Evolutionary conservation across 1,284 basidiomycete genomes (phyloP).

Genomic region (Phylloboletellus chloephorus): DNA sequence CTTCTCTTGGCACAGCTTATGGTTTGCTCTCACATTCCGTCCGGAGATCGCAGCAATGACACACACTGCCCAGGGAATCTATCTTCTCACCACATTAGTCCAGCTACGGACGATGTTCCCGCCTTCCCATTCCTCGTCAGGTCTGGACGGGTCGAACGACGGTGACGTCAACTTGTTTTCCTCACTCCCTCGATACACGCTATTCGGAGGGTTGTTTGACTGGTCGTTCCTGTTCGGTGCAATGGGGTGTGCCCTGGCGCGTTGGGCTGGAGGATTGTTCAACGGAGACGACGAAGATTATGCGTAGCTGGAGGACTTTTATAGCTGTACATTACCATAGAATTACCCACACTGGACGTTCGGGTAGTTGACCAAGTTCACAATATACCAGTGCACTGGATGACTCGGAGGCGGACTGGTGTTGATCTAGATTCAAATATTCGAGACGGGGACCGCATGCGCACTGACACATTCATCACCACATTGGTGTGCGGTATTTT

Average conservation of each 20-base stretch:
- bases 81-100: slow-evolving; percentile 70
- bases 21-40: slow-evolving; percentile 39
- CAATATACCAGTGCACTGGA: not conserved
- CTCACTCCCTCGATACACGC: slow-evolving; percentile 65
- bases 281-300: slow-evolving; percentile 17
- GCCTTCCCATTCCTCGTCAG: slow-evolving; percentile 30
- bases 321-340: slow-evolving; percentile 8
- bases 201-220: slow-evolving; percentile 71
- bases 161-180: slow-evolving; percentile 56
- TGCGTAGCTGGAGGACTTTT: slow-evolving; percentile 4
- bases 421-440: not conserved
- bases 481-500: not conserved
- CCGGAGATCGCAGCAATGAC: slow-evolving; percentile 3
- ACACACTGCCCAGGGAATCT: slow-evolving; percentile 78
- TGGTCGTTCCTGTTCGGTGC: slow-evolving; percentile 61
- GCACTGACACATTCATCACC: too few relatives aligned
- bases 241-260: slow-evolving; percentile 37
- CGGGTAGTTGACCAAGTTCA: not conserved
- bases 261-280: slow-evolving; percentile 43
- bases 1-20: slow-evolving; percentile 72
- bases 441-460: too few relatives aligned
- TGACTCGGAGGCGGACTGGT: not conserved
- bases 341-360: not conserved
- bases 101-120: slow-evolving; percentile 75
- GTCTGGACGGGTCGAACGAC: slow-evolving; percentile 12